Evolutionary conservation across 805 yeast species (phyloP).

Genomic region (Sugiyamaella boreocaroliniensis): DNA sequence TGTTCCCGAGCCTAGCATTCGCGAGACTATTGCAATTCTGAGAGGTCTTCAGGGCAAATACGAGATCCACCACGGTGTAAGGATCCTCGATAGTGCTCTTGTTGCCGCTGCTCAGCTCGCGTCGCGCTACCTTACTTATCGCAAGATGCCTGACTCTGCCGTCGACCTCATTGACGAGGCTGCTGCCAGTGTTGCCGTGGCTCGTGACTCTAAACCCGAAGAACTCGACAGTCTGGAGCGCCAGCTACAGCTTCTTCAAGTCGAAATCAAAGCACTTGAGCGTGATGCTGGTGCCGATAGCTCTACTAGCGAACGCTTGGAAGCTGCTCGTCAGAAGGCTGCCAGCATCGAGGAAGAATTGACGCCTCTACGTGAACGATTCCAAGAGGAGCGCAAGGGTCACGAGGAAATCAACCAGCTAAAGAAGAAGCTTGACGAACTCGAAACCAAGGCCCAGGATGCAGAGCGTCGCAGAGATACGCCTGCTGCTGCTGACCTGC

Average conservation of each 20-base stretch:
- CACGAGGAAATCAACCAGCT: conserved; percentile 86
- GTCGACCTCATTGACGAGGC: conserved; percentile 94
- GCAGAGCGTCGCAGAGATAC: conserved; percentile 97
- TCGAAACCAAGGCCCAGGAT: conserved; percentile 86
- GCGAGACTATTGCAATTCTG: conserved; percentile 90
- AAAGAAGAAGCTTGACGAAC: conserved; percentile 84
- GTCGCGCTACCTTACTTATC: conserved; percentile 86
- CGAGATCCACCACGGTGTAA: conserved; percentile 96
- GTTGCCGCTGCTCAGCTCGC: conserved; percentile 94
- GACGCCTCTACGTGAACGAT: conserved; percentile 78
- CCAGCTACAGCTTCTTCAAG: conserved; percentile 83
- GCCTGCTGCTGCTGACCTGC: conserved; percentile 88
- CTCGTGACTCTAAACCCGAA: conserved; percentile 96
- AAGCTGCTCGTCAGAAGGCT: conserved; percentile 67
- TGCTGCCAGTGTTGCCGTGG: conserved; percentile 96
- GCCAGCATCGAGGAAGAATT: conserved; percentile 82
- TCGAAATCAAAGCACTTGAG: conserved; percentile 93
- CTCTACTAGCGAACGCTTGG: conserved; percentile 79
- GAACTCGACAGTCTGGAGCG: conserved; percentile 92
- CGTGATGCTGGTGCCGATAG: conserved; percentile 84
- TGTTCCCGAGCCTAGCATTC: conserved; percentile 86
- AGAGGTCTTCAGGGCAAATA: conserved; percentile 94
- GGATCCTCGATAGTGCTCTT: conserved; percentile 88
- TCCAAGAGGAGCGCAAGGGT: conserved; percentile 79
- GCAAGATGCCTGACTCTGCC: conserved; percentile 95